Evolutionary conservation across 495 filamentous ascomycete genomes (phyloP).

Genomic region (Daldinia childiae): DNA sequence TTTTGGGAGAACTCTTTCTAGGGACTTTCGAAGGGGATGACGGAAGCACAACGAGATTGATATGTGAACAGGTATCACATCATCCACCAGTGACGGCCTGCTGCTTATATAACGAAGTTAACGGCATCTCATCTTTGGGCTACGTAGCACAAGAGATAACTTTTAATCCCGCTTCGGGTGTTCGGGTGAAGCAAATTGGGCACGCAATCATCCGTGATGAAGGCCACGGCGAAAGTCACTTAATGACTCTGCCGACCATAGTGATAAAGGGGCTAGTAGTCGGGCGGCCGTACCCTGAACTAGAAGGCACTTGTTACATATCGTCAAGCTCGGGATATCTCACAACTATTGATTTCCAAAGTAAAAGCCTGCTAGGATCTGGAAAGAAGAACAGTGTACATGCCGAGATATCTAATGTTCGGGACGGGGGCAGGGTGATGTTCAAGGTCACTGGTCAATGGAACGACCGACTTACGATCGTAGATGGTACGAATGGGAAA

Average conservation of each 20-base stretch:
- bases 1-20: background rate
- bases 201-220: conserved; percentile 9
- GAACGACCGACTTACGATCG: background rate
- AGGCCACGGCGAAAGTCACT: background rate
- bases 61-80: conserved; percentile 6
- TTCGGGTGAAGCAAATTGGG: background rate
- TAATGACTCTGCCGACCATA: conserved; percentile 1
- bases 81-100: conserved; percentile 3
- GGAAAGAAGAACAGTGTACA: background rate
- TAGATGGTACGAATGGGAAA: background rate
- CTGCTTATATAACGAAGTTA: background rate
- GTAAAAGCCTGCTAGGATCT: conserved; percentile 27
- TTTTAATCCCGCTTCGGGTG: background rate
- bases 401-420: background rate
- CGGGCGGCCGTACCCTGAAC: background rate
- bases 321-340: conserved; percentile 8
- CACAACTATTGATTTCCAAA: conserved; percentile 13
- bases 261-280: background rate
- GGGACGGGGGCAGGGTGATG: background rate
- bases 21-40: background rate
- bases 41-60: background rate
- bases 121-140: conserved; percentile 3
- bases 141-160: conserved; percentile 8
- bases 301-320: conserved; percentile 3
- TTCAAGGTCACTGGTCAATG: background rate